A percentile compares a stretch with the other conserved stretches of the same genome.
phyloP scores from a whole-genome alignment of 2,329 filamentous ascomycete genomes.

The Neobulgaria alba region DNA sequence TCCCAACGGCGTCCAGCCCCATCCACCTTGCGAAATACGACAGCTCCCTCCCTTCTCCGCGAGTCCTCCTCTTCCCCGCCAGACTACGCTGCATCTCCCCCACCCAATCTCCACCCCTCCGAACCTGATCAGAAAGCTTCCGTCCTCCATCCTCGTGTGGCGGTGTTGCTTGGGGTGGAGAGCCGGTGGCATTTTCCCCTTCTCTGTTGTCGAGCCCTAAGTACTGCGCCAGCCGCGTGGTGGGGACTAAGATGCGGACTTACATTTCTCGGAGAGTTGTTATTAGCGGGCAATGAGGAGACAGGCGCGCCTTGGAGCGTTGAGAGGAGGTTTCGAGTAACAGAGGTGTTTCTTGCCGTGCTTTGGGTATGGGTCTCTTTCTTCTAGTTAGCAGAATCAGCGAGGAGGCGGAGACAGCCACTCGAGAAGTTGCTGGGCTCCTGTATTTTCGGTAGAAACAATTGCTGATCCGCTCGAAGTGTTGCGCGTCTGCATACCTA shows the following conservation, averaged over 20 bases:
- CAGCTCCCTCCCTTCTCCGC: slow-evolving; percentile 2
- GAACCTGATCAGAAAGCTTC: slow-evolving; percentile 26
- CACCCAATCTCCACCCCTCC: slow-evolving; percentile 20
- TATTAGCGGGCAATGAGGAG: slow-evolving; percentile 38
- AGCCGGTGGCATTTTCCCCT: slow-evolving; percentile 65
- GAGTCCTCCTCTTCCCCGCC: slow-evolving; percentile 5
- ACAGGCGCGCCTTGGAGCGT: slow-evolving; percentile 34
- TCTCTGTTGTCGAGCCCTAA: slow-evolving; percentile 63
- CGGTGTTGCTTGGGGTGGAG: slow-evolving; percentile 67
- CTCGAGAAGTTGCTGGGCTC: too few relatives aligned
- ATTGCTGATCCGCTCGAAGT: too few relatives aligned
- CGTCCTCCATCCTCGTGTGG: slow-evolving; percentile 66
- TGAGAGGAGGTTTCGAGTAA: slow-evolving; percentile 46
- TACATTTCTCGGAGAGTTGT: slow-evolving; percentile 57
- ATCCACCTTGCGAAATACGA: slow-evolving; percentile 2
- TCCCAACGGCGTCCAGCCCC: slow-evolving; percentile 10
- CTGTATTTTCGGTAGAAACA: too few relatives aligned
- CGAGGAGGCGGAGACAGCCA: too few relatives aligned
- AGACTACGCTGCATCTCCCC: slow-evolving; percentile 9
- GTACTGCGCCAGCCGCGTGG: slow-evolving; percentile 60
- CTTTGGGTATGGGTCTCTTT: slow-evolving; percentile 52
- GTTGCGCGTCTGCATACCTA: slow-evolving; percentile 61
- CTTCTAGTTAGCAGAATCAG: neutral
- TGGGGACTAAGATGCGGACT: slow-evolving; percentile 63
- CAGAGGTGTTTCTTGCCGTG: slow-evolving; percentile 62